Conservation (phyloP, 2,329 filamentous ascomycete species). For the Bipolaris bicolor region DNA sequence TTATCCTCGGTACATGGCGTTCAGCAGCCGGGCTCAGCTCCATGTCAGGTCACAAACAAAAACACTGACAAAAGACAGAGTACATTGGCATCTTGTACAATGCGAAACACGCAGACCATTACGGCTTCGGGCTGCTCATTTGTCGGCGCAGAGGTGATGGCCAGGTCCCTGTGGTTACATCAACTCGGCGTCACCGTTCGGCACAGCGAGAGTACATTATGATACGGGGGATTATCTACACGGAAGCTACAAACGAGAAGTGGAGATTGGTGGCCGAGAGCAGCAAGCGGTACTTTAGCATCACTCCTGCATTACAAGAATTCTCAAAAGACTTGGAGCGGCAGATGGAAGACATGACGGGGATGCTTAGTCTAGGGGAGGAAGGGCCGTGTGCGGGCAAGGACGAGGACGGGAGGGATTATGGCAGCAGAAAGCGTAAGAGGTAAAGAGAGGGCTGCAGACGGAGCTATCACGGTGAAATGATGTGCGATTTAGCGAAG, state of each 20-base stretch:
- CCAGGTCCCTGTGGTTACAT: neutral
- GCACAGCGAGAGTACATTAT: neutral
- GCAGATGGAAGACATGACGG: constrained; percentile 1
- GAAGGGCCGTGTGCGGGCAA: neutral
- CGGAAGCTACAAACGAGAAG: neutral
- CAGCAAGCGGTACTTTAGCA: neutral
- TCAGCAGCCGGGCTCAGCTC: neutral
- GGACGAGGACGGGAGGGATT: neutral
- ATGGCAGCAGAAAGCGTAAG: neutral
- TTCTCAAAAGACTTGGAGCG: constrained; percentile 12
- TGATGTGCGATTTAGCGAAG: neutral
- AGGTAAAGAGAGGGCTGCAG: neutral
- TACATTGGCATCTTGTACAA: no score
- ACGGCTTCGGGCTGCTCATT: constrained; percentile 7
- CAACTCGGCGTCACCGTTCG: neutral
- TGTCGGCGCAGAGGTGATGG: neutral
- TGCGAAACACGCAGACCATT: no score
- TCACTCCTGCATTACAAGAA: constrained; percentile 7
- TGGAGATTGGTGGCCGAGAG: constrained; percentile 9
- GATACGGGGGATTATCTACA: constrained; percentile 2
- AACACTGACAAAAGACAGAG: constrained; percentile 1
- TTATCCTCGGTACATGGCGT: neutral
- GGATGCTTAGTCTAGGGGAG: neutral
- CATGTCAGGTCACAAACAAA: neutral
- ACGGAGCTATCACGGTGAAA: neutral